Base-by-base conservation (phyloP, 345 rosid species). In the Corchorus capsularis region DNA sequence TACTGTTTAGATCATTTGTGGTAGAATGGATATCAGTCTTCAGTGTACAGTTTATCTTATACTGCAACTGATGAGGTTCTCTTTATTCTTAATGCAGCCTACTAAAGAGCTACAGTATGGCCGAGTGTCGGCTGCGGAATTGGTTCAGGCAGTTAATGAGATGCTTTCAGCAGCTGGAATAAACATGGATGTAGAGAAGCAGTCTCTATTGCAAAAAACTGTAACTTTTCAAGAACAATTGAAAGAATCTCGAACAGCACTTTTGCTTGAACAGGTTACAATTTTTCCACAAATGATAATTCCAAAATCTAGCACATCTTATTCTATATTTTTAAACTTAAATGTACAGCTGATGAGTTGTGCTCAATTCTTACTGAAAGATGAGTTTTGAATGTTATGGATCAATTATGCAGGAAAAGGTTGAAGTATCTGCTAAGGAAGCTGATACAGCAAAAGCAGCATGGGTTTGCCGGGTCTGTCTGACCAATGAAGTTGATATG, bases 141-240 rank as follows among this genome's bases (percentile, higher is more conserved):
- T 93, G 78, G 97, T 94, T 63, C 89, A 90, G 75, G 98, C 97
- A 49, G 97, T 94, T 54, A 85, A 91, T 54, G 98, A 93, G 89
- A 89, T 94, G 90, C 97, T 94, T 75, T 94, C 97, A 79, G 90
- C 97, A 35, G 97, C 97, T 55, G 98, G 98, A 59, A 86, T 94
- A 53, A 79, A 86, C 79, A 83, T 94, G 90, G 97, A 91, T 70
- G 83, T 83, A 60, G 97, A 91, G 88, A 91, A 89, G 82, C 97
- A 84, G 77, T 90, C 91, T 77, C 86, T 91, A 79, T 82, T 94
- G 82, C 91, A 87, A 75, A 88, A 86, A 80, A 89, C 89, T 54
- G 60, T 93, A 71, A 81, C 92, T 34, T 87, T 94, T 49, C 94
- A 94, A 89, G 95, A 93, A 80, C 90, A 89, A 66, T 79, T 93